phyloP scores from a whole-genome alignment of 192 early-diverging fungal species.

The Linnemannia schmuckeri region DNA sequence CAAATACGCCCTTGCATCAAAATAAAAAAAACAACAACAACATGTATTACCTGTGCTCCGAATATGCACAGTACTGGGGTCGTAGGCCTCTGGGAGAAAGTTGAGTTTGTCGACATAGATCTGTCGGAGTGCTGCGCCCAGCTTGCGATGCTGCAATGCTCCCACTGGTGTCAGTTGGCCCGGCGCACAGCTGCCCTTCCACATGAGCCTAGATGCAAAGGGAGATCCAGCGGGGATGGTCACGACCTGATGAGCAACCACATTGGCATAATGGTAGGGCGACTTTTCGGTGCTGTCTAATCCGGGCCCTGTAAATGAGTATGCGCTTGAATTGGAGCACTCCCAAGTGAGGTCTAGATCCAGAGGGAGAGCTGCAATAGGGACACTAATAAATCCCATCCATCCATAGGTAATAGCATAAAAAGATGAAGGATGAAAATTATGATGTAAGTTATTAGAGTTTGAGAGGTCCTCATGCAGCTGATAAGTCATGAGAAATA shows the following conservation, averaged over 20 bases:
- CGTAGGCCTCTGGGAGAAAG: conserved; percentile 20
- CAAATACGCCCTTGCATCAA: neutral
- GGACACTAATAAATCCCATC: conserved; percentile 13
- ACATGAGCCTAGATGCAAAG: conserved; percentile 31
- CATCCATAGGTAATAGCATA: too few relatives aligned
- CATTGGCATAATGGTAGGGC: conserved; percentile 35
- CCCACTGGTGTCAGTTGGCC: conserved; percentile 48
- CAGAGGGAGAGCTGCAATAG: conserved; percentile 25
- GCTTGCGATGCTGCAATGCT: conserved; percentile 48
- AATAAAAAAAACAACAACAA: neutral
- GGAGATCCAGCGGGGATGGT: conserved; percentile 36
- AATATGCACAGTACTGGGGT: conserved; percentile 28
- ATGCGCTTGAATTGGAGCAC: conserved; percentile 34
- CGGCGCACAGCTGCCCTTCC: conserved; percentile 43
- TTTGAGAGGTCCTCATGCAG: neutral
- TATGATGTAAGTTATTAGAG: neutral
- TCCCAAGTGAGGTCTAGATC: conserved; percentile 42
- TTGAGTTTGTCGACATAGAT: conserved; percentile 42
- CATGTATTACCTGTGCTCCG: conserved; percentile 43
- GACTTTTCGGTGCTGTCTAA: conserved; percentile 13
- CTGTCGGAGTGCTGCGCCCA: conserved; percentile 48
- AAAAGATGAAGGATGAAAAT: neutral
- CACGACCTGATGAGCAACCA: conserved; percentile 40
- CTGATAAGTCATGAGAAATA: neutral
- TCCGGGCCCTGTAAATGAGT: conserved; percentile 33